Conservation (phyloP, 805 yeast species). For the Middelhovenomyces tepae region DNA sequence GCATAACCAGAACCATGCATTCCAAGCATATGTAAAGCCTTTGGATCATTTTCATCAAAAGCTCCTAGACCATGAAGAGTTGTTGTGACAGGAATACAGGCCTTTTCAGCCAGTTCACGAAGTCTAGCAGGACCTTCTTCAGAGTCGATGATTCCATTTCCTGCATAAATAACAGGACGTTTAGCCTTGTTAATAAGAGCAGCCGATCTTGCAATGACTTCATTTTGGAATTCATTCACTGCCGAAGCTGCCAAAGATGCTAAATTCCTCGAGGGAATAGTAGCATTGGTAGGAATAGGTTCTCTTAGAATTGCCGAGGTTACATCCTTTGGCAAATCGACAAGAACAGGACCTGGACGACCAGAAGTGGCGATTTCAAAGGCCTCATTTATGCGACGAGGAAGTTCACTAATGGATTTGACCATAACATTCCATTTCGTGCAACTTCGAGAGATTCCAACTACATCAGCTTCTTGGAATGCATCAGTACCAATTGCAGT, state of each 20-base stretch:
- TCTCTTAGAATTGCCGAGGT: conserved; percentile 83
- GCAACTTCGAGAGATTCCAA: conserved; percentile 94
- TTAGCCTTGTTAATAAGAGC: conserved; percentile 71
- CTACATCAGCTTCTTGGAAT: conserved; percentile 97
- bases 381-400: conserved; percentile 93
- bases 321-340: conserved; percentile 96
- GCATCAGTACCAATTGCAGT: conserved; percentile 96
- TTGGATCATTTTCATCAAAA: conserved; percentile 83
- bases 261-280: conserved; percentile 49
- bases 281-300: conserved; percentile 86
- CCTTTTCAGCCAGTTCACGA: conserved; percentile 81
- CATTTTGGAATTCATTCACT: conserved; percentile 64
- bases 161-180: conserved; percentile 83
- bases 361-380: conserved; percentile 94
- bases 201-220: conserved; percentile 71
- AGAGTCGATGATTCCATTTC: conserved; percentile 78
- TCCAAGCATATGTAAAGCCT: conserved; percentile 92
- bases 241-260: conserved; percentile 60
- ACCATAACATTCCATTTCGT: conserved; percentile 99
- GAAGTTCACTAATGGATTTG: conserved; percentile 85
- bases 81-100: conserved; percentile 92
- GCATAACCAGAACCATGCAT: conserved; percentile 98
- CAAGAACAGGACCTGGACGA: conserved; percentile 97
- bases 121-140: conserved; percentile 72
- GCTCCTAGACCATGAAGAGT: conserved; percentile 92